Base-by-base conservation (phyloP, 768 basidiomycete species). In the Rhodotorula toruloides region DNA sequence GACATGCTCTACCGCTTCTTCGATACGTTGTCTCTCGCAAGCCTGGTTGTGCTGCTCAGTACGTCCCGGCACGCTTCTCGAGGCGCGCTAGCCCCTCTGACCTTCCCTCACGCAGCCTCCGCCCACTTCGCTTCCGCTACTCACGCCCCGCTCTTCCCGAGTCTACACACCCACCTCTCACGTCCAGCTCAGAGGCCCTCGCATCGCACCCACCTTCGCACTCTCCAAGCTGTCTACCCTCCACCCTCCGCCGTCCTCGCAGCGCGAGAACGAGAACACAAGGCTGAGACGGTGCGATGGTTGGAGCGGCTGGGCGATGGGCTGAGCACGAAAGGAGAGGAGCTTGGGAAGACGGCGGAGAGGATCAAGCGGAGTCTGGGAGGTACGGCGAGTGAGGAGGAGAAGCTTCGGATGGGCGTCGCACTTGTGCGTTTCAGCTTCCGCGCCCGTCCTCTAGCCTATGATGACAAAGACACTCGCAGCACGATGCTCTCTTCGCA, bases 401-500 rank as follows among this genome's bases (percentile, higher is more conserved):
- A 36, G 19, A 22, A 11, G 10, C 34, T 37, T 34, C 5, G 56
- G 0, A 9, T 43, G 31, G 2, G 63, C 47, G 32, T 46, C 22
- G 63, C 39, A 6, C 53, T 65, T 14, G 63, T 65, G 34, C 57
- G 63, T 54, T 16, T 17, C 11, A 11, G 5, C 29, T 52, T 46
- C 25, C 7, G 14, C 8, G 31, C 9, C 44, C 9, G 12, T 19
- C 17, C 44, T 14, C 13, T 17, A 25, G 12, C 16, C 44, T 22
- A 12, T 11, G 40, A 11, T 42, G 40, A 42, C 40, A 11, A 46
- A n/a, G 21, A 9, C 22, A 12, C 44, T 25, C 22, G 37, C 50
- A 65, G 64, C 64, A 65, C 46, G 64, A 65, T 31, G 31, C 46
- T 29, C 29, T 65, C 3, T 42, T 27, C 54, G 5, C 48, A 14